These are phyloP conservation scores for Hymenoscyphus fructigenus DNA, from an alignment of 2,329 filamentous ascomycete genomes.

Conservation along the genomic window DNA sequence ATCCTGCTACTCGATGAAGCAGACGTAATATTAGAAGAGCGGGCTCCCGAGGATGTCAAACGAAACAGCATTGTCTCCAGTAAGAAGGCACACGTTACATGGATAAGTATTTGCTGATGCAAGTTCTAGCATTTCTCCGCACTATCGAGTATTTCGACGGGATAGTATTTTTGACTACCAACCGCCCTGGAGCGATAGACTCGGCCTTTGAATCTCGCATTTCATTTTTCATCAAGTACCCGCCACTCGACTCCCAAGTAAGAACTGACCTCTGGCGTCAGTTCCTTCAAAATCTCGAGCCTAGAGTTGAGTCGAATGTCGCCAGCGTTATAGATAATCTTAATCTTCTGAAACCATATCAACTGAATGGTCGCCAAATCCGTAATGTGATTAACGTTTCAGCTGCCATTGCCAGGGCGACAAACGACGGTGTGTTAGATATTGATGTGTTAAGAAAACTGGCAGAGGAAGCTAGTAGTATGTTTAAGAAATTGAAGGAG, in stretches of 20 bases:
- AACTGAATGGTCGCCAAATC: too few species aligned
- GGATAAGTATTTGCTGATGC: too few species aligned
- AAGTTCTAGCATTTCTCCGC: constrained; percentile 35
- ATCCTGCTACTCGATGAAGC: constrained; percentile 15
- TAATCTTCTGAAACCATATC: too few species aligned
- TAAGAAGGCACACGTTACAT: neutral
- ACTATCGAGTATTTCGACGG: constrained; percentile 39
- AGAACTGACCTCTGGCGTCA: too few species aligned
- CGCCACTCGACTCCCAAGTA: neutral
- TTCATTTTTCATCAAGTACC: constrained; percentile 15
- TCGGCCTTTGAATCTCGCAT: constrained; percentile 33
- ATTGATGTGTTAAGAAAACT: too few species aligned
- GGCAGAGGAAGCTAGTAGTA: too few species aligned
- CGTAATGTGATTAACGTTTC: too few species aligned
- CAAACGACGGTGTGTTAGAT: too few species aligned
- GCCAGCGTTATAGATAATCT: too few species aligned
- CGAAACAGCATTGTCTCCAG: constrained; percentile 13
- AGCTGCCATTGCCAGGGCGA: too few species aligned
- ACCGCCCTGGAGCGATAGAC: constrained; percentile 32
- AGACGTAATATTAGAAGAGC: constrained; percentile 11
- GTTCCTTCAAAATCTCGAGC: neutral
- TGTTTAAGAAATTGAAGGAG: too few species aligned
- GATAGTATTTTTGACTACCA: constrained; percentile 40
- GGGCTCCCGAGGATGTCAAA: constrained; percentile 9
- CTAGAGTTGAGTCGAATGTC: too few species aligned